A percentile compares a stretch with the other conserved stretches of the same genome.
These are phyloP conservation scores for Mucor piriformis DNA, from an alignment of 371 early-diverging fungal species.

Conservation along the genomic window DNA sequence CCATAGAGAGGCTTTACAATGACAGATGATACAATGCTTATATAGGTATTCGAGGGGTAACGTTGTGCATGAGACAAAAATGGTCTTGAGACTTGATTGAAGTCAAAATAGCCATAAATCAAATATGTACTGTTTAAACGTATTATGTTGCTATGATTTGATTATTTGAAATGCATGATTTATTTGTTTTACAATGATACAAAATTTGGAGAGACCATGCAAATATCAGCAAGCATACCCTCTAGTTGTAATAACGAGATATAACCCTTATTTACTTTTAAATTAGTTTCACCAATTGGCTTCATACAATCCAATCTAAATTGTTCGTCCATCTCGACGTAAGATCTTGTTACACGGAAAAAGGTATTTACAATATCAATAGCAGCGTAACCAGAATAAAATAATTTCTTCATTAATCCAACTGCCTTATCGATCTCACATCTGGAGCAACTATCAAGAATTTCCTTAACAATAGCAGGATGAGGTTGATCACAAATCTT, in stretches of 20 bases:
- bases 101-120: too few species aligned
- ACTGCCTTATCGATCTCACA: constrained; percentile 77
- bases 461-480: constrained; percentile 77
- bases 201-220: constrained; percentile 1
- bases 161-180: too few species aligned
- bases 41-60: too few species aligned
- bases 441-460: constrained; percentile 69
- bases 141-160: not conserved
- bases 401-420: constrained; percentile 67
- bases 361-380: constrained; percentile 92
- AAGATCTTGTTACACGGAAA: constrained; percentile 83
- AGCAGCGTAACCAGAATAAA: constrained; percentile 83
- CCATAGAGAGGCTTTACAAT: too few species aligned
- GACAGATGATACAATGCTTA: too few species aligned
- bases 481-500: constrained; percentile 97
- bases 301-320: constrained; percentile 81
- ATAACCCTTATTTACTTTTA: not conserved
- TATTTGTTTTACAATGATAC: constrained; percentile 3
- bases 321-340: constrained; percentile 36
- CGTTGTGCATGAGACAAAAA: too few species aligned
- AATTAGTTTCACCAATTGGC: constrained; percentile 42
- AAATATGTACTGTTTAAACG: too few species aligned
- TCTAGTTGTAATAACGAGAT: not conserved
- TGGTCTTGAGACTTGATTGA: too few species aligned
- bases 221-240: not conserved